phyloP scores from a whole-genome alignment of 306 rosid genomes.

The Cicer arietinum region DNA sequence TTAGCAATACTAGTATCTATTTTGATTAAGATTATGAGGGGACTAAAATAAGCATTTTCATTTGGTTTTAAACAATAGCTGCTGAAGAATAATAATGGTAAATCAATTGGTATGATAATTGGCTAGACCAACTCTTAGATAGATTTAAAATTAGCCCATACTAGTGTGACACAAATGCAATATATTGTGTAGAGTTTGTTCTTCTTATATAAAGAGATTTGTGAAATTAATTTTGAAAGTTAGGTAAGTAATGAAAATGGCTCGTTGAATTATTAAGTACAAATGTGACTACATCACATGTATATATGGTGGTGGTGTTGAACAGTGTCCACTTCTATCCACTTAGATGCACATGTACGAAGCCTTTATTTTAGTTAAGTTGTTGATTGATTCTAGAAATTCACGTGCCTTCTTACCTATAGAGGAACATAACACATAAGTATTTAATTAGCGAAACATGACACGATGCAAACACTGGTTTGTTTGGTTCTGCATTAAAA shows the following conservation, averaged over 20 bases:
- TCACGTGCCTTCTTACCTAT: conserved; percentile 37
- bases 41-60: too few species aligned
- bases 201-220: too few species aligned
- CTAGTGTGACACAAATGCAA: too few species aligned
- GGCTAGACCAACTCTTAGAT: too few species aligned
- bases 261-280: conserved; percentile 15
- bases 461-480: too few species aligned
- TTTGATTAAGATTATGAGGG: neutral
- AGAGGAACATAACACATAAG: neutral
- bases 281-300: conserved; percentile 10
- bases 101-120: too few species aligned
- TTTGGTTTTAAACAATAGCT: too few species aligned
- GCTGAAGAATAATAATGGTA: too few species aligned
- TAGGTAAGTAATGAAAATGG: neutral
- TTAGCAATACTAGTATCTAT: neutral
- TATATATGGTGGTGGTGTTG: conserved; percentile 14
- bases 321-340: conserved; percentile 36
- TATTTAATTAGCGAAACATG: neutral
- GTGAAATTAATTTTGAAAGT: neutral
- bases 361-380: conserved; percentile 28
- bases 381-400: conserved; percentile 35
- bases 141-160: too few species aligned
- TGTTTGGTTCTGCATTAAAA: too few species aligned
- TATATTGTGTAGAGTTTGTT: too few species aligned
- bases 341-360: conserved; percentile 32